Base-by-base conservation (phyloP, 2,329 filamentous ascomycete genomes). In the Cryphonectria japonica region DNA sequence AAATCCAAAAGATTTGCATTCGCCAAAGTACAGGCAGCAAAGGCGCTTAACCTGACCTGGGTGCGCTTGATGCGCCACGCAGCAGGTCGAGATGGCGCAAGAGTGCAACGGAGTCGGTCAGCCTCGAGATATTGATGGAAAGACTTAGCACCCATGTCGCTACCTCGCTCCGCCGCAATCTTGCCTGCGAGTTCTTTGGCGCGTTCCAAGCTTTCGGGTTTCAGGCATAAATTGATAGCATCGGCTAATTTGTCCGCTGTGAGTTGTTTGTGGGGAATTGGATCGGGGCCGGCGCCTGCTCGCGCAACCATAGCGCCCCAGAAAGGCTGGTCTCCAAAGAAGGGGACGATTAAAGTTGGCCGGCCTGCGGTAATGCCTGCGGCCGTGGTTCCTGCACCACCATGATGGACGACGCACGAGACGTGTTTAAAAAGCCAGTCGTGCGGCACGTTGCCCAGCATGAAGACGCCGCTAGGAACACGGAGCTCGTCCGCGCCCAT, bases 351-450 rank as follows among this genome's bases (percentile, higher is more conserved):
- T 1, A 96, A 87, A 0, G 94, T 97, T 1, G 94, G 94, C 69
- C 90, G 90, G 32, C 93, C 94, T 1, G 90, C 88, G n/a, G 91
- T 88, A 72, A 97, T 92, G 26, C 94, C 94, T 0, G 93, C 93
- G 1, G 94, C 93, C 1, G 93, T 97, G 2, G 94, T 97, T 26
- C 94, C 94, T 14, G 94, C 94, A 70, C 94, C 94, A 32, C 94
- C 94, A 73, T 97, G 94, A 77, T 97, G 94, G 5, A 95, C 91
- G 1, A 97, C 94, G 60, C 89, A 91, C 0, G 92, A 92, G 0
- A 97, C 93, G 46, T 87, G 90, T 73, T 93, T 86, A 80, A 97
- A 97, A 0, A 97, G 82, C 94, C 94, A 97, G 80, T 97, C 94
- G 73, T 97, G 94, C 1, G 94, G 94, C 59, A 91, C 90, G 76